Conservation (phyloP, 169 alveolate species). For the Plasmodium ovale region DNA sequence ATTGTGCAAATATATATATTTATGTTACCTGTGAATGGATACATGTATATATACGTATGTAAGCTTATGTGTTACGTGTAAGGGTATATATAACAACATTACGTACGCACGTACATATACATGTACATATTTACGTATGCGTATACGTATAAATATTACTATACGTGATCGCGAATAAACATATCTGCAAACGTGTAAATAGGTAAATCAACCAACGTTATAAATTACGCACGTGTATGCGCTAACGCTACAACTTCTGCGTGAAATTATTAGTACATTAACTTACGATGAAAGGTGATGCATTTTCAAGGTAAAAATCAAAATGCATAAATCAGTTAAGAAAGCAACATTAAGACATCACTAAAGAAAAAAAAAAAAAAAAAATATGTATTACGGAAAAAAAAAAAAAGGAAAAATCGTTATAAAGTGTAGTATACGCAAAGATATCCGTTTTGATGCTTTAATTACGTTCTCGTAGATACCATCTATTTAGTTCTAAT, state of each 20-base stretch:
- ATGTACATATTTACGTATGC: slow-evolving; percentile 11
- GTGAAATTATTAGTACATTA: slow-evolving; percentile 7
- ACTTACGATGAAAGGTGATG: background rate
- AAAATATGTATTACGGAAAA: slow-evolving; percentile 19
- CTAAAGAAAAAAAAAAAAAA: slow-evolving; percentile 21
- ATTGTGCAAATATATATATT: too few species aligned
- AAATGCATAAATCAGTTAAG: background rate
- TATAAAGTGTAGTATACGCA: slow-evolving; percentile 3
- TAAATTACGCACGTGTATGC: background rate
- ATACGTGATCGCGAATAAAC: background rate
- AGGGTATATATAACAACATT: background rate
- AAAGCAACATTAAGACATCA: slow-evolving; percentile 25
- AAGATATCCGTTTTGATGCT: slow-evolving; percentile 9
- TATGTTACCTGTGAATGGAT: too few species aligned
- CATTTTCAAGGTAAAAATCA: slow-evolving; percentile 15
- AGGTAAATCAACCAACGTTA: background rate
- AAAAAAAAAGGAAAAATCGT: slow-evolving; percentile 8
- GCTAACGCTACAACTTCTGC: background rate
- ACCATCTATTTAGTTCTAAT: slow-evolving; percentile 60
- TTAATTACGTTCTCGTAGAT: slow-evolving; percentile 21
- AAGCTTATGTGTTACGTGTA: background rate
- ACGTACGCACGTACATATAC: background rate
- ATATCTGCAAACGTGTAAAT: slow-evolving; percentile 6
- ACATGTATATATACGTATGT: slow-evolving; percentile 3
- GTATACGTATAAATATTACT: slow-evolving; percentile 5